These are phyloP conservation scores for Tolypocladium amazonense DNA, from an alignment of 2,329 filamentous ascomycete species.

Conservation along the genomic window DNA sequence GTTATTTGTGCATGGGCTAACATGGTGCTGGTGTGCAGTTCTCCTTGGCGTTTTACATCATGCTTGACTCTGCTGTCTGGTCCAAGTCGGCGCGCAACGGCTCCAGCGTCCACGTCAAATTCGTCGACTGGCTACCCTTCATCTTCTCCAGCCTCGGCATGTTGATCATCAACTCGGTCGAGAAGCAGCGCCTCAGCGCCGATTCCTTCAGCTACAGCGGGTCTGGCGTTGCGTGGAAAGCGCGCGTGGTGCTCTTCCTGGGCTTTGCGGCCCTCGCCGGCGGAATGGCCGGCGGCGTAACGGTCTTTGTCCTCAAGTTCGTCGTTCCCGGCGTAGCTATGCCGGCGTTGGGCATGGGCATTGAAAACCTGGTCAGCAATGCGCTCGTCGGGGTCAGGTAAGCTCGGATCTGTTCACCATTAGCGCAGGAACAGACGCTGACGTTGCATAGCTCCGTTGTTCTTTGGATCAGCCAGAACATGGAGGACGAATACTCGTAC, in stretches of 20 bases:
- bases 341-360: conserved; percentile 53
- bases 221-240: conserved; percentile 57
- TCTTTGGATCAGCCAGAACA: conserved; percentile 60
- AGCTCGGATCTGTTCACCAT: conserved; percentile 11
- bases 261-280: conserved; percentile 56
- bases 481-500: conserved; percentile 63
- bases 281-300: conserved; percentile 60
- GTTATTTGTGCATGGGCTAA: not conserved
- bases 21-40: conserved; percentile 32
- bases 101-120: conserved; percentile 50
- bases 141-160: conserved; percentile 58
- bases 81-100: conserved; percentile 50
- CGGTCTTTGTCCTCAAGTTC: conserved; percentile 56
- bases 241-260: conserved; percentile 55
- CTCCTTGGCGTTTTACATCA: conserved; percentile 57
- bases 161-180: conserved; percentile 61
- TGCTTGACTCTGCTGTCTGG: conserved; percentile 59
- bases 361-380: conserved; percentile 57
- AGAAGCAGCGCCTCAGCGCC: conserved; percentile 53
- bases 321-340: conserved; percentile 45
- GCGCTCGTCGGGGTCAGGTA: conserved; percentile 50
- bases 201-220: conserved; percentile 55
- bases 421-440: conserved; percentile 2
- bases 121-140: conserved; percentile 60
- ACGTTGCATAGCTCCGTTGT: conserved; percentile 42